Evolutionary conservation across 2,329 filamentous ascomycete species (phyloP).

Genomic region (Hansfordia pulvinata): DNA sequence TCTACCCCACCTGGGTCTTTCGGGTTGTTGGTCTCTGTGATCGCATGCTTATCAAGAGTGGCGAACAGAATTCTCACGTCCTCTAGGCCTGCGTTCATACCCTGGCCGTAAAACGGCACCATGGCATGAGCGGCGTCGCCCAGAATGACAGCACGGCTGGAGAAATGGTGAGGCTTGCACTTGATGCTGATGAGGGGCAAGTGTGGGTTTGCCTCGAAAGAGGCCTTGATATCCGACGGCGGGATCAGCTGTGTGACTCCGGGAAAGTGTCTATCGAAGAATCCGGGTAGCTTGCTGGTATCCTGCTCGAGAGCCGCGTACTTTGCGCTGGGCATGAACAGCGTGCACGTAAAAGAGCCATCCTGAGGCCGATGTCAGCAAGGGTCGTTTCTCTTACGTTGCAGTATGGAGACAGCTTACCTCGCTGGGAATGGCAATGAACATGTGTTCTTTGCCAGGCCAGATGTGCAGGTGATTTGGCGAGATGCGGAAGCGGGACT

Average conservation of each 20-base stretch:
- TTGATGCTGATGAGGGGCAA: constrained; percentile 89
- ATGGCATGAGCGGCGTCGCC: constrained; percentile 96
- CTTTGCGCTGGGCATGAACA: constrained; percentile 67
- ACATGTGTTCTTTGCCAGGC: constrained; percentile 92
- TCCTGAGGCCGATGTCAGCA: constrained; percentile 38
- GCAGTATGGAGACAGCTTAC: too few species aligned
- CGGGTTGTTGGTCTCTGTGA: constrained; percentile 29
- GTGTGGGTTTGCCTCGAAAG: constrained; percentile 75
- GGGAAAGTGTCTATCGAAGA: constrained; percentile 77
- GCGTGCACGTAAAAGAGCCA: constrained; percentile 85
- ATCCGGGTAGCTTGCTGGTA: constrained; percentile 46
- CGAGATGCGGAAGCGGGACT: constrained; percentile 59
- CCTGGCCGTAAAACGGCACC: constrained; percentile 97
- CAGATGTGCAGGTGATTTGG: constrained; percentile 95
- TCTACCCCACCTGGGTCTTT: constrained; percentile 21
- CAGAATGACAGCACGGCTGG: constrained; percentile 64
- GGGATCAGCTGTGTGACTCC: constrained; percentile 66
- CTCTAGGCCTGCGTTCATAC: constrained; percentile 93
- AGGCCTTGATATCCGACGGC: constrained; percentile 51
- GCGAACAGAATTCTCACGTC: constrained; percentile 83
- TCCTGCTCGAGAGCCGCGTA: constrained; percentile 55
- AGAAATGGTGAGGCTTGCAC: constrained; percentile 77
- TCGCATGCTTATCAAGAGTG: constrained; percentile 56
- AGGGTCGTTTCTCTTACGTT: too few species aligned
- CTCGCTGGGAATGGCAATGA: constrained; percentile 80